phyloP scores from a whole-genome alignment of 192 early-diverging fungal genomes.

The Chytriomyces hyalinus region DNA sequence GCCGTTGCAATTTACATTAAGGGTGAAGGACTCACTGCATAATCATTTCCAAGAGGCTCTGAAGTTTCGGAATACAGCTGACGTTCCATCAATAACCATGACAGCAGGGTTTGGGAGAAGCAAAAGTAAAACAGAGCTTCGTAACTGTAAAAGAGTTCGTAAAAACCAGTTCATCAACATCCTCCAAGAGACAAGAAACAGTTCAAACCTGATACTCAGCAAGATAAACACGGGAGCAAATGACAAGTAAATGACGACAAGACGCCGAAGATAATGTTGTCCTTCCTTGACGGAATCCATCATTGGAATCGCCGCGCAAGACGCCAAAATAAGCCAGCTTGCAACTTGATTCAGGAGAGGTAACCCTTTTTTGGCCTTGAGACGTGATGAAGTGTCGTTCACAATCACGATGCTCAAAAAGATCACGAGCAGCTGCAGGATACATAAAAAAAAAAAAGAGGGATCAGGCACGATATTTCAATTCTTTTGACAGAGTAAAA shows the following conservation, averaged over 20 bases:
- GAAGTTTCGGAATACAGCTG: slow-evolving; percentile 33
- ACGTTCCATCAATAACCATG: slow-evolving; percentile 81
- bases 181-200: no score
- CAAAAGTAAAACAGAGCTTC: slow-evolving; percentile 88
- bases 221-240: slow-evolving; percentile 88
- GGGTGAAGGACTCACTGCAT: slow-evolving; percentile 22
- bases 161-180: slow-evolving; percentile 5
- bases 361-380: slow-evolving; percentile 64
- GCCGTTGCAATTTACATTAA: neutral
- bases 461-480: neutral
- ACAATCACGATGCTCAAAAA: slow-evolving; percentile 64
- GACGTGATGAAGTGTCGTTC: slow-evolving; percentile 63
- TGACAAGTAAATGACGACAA: slow-evolving; percentile 81
- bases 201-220: slow-evolving; percentile 67
- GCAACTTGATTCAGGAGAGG: slow-evolving; percentile 69
- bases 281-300: slow-evolving; percentile 62
- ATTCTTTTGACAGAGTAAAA: neutral
- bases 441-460: slow-evolving; percentile 1
- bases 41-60: slow-evolving; percentile 26
- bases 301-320: slow-evolving; percentile 64
- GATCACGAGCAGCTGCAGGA: slow-evolving; percentile 55
- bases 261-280: slow-evolving; percentile 79
- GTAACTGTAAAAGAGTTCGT: slow-evolving; percentile 49
- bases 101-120: slow-evolving; percentile 71
- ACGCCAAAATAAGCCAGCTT: slow-evolving; percentile 68